phyloP scores from a whole-genome alignment of 2,329 filamentous ascomycete genomes.

The Colletotrichum gloeosporioides region DNA sequence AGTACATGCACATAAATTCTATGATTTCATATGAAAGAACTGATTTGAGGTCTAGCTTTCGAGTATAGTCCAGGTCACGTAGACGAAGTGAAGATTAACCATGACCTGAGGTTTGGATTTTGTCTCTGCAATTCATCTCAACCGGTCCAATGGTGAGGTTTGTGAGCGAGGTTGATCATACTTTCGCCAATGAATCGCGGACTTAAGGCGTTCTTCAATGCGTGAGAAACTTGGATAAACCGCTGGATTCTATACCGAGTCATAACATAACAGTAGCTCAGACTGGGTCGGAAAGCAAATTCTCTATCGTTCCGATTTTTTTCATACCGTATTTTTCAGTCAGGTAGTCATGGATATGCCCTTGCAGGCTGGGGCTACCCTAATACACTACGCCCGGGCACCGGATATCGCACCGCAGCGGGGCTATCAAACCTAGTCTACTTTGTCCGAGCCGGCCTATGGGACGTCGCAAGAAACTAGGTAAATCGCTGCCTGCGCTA shows the following conservation, averaged over 20 bases:
- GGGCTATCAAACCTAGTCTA: not conserved
- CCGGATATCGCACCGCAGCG: not conserved
- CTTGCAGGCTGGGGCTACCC: not conserved
- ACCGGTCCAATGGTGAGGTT: not conserved
- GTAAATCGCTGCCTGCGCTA: not conserved
- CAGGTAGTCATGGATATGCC: not conserved
- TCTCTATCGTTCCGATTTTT: rapidly evolving
- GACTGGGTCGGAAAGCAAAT: not conserved
- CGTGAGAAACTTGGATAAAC: rapidly evolving
- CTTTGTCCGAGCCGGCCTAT: not conserved
- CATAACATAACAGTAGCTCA: not conserved
- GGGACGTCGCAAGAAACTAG: not conserved
- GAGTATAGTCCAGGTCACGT: not conserved
- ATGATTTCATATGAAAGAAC: rapidly evolving
- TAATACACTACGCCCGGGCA: not conserved
- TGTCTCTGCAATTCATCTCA: not conserved
- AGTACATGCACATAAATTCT: not conserved
- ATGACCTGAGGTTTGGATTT: not conserved
- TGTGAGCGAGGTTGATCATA: rapidly evolving
- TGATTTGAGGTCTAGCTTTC: rapidly evolving
- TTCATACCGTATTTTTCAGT: not conserved
- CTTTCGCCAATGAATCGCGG: not conserved
- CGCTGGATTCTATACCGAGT: rapidly evolving
- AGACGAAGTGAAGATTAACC: rapidly evolving
- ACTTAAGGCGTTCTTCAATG: rapidly evolving